Base-by-base conservation (phyloP, 768 basidiomycete genomes). In the Boletus subcaerulescens region DNA sequence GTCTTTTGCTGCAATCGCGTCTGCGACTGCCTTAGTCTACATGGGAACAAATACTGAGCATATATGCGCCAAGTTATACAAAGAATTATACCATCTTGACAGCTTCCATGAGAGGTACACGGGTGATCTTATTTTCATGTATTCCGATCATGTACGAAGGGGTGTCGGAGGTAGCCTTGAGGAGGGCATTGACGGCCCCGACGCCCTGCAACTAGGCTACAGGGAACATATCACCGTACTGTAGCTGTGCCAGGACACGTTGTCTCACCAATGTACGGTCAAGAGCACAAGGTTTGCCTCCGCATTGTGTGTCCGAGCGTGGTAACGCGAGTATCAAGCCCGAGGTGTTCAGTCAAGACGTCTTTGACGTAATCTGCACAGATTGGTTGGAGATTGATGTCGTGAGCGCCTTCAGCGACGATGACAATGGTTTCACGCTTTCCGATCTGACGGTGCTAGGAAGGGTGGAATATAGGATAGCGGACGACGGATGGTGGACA, bases 341-440 rank as follows among this genome's bases (percentile, higher is more conserved):
- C 90, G 24, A 98, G 82, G 15, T 87, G 82, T 31, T 97, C 85
- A 1, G 89, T 76, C 12, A 98, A 82, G 35, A 99, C 84, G 18
- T 91, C 81, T 73, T 94, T 98, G 72, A 99, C 86, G 65, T 94
- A 84, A 31, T 92, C 91, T 17, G 93, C 87, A 43, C 80, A 86
- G 68, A 99, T 98, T n/a, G 93, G 93, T 29, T 96, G 86, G 44
- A 98, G 82, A 63, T 89, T 77, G 46, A 78, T 74, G 70, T 98
- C 96, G 45, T 89, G 85, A 11, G 97, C 96, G 22, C 97, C 97
- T 74, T 99, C 97, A 1, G 97, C 96, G 40, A 98, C 89, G 59
- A 99, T 97, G 53, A 98, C 93, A 60, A 98, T 97, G 1, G 96
- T 98, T 76, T 96, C 97, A 62, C 97, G 87, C 76, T 99, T 98